Evolutionary conservation across 1,139 yeast genomes (phyloP), one percentile per base, ranked within the genome.

Genomic region (Pichia sp.): DNA sequence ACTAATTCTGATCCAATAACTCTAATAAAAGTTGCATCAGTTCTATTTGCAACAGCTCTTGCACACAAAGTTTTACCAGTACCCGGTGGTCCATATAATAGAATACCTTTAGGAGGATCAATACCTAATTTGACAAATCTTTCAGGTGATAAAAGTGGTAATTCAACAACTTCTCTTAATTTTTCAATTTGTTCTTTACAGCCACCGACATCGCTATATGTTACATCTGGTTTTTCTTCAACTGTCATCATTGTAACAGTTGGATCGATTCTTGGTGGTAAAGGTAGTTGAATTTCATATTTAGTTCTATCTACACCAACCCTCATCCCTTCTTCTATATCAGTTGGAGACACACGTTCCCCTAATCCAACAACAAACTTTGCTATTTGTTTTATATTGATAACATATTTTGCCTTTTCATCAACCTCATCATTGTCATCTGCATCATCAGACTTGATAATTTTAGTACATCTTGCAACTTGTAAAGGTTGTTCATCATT

Each of bases 201-300:
- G 27, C 98, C 98, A 60, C 98, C 98, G 52, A 92, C 92, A 67
- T 92, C 98, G 55, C 85, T 79, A 64, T 85, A 85, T 13, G 94
- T 85, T 35, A 85, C 92, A 68, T 85, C 94, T 18, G 98, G 98
- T 68, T 92, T 92, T 67, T 92, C 98, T 68, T 92, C 98, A 46
- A 92, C 98, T 1, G 97, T 90, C 98, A 92, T 92, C 98, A 92
- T 92, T n/a, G 98, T 92, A 47, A 92, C 98, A 18, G 90, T 80
- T 12, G 98, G 97, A 67, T 92, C 98, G 64, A 92, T 92, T 64
- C 96, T 76, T 46, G 99, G 98, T 23, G 98, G 98, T 57, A 94
- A 74, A 25, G 99, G 59, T 60, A 92, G 76, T 73, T 89, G 96
- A 64, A 92, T 92, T 67, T 90, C 96, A 69, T 94, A 92, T 68